Base-by-base conservation (phyloP, 2,329 filamentous ascomycete species). In the Furcasterigmium furcatum region DNA sequence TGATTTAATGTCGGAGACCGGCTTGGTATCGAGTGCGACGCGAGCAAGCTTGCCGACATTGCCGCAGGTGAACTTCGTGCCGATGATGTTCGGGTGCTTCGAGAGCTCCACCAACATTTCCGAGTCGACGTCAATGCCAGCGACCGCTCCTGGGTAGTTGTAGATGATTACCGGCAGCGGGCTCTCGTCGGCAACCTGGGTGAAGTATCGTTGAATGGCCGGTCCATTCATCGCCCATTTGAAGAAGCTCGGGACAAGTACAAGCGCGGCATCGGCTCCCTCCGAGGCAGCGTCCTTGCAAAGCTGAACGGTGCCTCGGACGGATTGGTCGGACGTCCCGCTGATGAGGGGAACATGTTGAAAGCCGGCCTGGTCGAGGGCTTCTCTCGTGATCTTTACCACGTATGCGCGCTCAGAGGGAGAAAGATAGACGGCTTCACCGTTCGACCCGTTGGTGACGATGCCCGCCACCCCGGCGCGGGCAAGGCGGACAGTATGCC, bases 381-480 rank as follows among this genome's bases (percentile, higher is more conserved):
- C 52, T 25, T 46, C 8, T 21, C 52, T 41, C 3, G 52, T 55
- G 24, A 41, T 40, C 13, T 40, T 46, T 10, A 51, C 53, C 9
- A 53, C 49, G 18, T 25, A 8, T 3, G 38, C 34, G 18, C 49
- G 47, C 30, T 55, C 52, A 12, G 44, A 32, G 9, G 44, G n/a
- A 3, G 47, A 43, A 14, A 53, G 43, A 44, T 86, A 82, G 27
- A 85, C 82, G 14, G 85, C 85, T 66, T 89, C 86, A 55, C 85
- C 86, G 58, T 88, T 89, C 55, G 82, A 86, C 36, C 85, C 85
- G 61, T 87, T 84, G 7, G 80, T 82, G 21, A 87, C 79, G 40
- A 89, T 70, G 30, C 85, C 85, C 20, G 82, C 74, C 40, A 88
- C 74, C 38, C 84, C 84, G 21, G 82, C 75, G 45, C 76, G 63